phyloP scores from a whole-genome alignment of 805 yeast species.

The Wickerhamiella kurtzmanii region DNA sequence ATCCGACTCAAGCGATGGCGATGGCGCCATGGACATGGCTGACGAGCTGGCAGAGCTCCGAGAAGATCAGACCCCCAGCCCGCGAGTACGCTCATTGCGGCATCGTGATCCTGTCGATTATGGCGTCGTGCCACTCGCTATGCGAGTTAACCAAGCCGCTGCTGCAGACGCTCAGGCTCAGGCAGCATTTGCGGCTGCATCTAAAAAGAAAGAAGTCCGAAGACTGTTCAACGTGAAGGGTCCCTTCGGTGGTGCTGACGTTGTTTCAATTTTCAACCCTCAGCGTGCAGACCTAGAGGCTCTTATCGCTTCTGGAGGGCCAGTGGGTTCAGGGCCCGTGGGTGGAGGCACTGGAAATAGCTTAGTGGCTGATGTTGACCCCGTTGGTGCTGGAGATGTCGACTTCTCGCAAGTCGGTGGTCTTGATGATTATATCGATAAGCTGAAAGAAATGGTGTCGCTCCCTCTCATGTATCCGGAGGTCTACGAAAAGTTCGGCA shows the following conservation, averaged over 20 bases:
- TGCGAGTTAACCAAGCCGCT: not conserved
- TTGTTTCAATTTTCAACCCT: constrained; percentile 49
- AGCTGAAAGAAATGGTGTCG: constrained; percentile 92
- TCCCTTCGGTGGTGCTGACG: constrained; percentile 96
- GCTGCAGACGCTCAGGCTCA: not conserved
- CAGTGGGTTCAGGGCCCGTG: constrained; percentile 32
- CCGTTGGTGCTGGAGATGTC: constrained; percentile 78
- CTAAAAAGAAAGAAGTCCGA: constrained; percentile 27
- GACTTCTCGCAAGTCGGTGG: constrained; percentile 86
- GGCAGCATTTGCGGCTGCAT: not conserved
- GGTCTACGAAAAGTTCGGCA: constrained; percentile 72
- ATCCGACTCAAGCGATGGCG: not conserved
- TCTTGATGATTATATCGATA: constrained; percentile 75
- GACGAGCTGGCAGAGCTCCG: not conserved
- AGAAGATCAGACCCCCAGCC: not conserved
- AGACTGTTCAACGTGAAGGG: constrained; percentile 88
- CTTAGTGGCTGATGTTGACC: constrained; percentile 39
- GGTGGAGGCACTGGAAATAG: constrained; percentile 30
- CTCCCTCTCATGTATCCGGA: constrained; percentile 89
- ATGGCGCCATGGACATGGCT: not conserved
- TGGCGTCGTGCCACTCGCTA: not conserved
- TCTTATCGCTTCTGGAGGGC: constrained; percentile 4
- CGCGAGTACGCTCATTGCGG: not conserved
- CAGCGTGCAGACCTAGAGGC: constrained; percentile 9
- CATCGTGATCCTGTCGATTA: not conserved